Evolutionary conservation across 805 yeast species (phyloP), one percentile per base, ranked within the genome.

Genomic region (Yarrowia porcina): DNA sequence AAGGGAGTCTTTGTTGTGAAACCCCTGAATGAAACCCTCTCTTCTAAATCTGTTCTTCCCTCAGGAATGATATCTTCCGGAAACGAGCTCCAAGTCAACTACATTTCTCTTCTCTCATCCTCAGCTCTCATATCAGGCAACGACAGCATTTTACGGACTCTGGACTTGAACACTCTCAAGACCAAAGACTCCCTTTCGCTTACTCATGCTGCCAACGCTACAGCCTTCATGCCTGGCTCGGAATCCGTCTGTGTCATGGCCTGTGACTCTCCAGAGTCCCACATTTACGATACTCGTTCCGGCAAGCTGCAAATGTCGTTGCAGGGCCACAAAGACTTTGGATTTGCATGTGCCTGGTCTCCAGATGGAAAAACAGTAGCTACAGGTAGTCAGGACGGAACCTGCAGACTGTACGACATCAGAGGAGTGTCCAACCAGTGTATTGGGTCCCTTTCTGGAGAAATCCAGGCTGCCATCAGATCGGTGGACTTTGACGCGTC

Each of bases 331-430:
- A 71, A 72, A 54, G 88, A 85, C 68, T 84, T 70, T 68, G 80
- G 84, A 3, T 84, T 84, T 66, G 76, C 84, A 41, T 84, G 87
- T 68, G 87, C 83, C 67, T 85, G 88, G 88, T 74, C 76, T 13
- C 36, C 39, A 3, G 42, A 50, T 11, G 59, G 59, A 4, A 72
- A 78, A 50, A 67, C 75, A 5, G 65, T 84, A 17, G 80, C 82
- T 4, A 80, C 87, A 0, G 88, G 88, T 6, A 82, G 79, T 67
- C 88, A 85, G 69, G 89, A 85, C 70, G 80, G 85, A 2, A 78
- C 85, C 9, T 78, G 83, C 12, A 73, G 82, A 41, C 66, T 83
- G 9, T 83, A 81, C 77, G 88, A 85, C 70, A 69, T 77, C 41
- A 68, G 89, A 54, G 72, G 68, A 10, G 15, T 33, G n/a, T 42